A percentile compares a stretch with the other conserved stretches of the same genome.
These are phyloP conservation scores for Grigorovia yakushimaensis DNA, from an alignment of 805 yeast species.

Conservation along the genomic window DNA sequence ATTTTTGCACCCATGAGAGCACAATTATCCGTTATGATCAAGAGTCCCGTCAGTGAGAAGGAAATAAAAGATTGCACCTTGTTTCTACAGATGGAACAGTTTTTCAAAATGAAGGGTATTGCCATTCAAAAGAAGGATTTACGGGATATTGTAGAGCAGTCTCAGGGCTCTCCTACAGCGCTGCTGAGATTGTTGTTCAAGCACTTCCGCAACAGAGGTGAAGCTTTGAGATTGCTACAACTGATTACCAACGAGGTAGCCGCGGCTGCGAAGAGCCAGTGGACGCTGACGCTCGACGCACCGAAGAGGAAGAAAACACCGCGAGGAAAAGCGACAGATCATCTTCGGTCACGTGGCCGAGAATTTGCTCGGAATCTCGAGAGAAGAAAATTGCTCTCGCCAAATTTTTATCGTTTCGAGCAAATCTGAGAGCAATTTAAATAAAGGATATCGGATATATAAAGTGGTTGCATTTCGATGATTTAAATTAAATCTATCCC, in stretches of 20 bases:
- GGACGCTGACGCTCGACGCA: background rate
- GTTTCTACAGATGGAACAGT: conserved; percentile 34
- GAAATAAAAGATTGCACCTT: conserved; percentile 31
- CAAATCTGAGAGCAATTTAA: background rate
- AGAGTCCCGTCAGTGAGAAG: conserved; percentile 29
- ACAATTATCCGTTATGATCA: conserved; percentile 35
- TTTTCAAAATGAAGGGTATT: conserved; percentile 39
- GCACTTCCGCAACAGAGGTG: conserved; percentile 35
- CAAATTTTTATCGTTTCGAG: background rate
- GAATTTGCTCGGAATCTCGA: background rate
- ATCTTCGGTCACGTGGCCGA: background rate
- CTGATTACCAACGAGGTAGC: conserved; percentile 28
- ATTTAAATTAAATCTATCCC: too few species aligned
- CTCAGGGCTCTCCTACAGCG: conserved; percentile 31
- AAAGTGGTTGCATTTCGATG: background rate
- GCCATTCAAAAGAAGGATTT: conserved; percentile 35
- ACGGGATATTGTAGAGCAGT: conserved; percentile 29
- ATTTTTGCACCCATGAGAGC: conserved; percentile 31
- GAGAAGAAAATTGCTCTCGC: conserved; percentile 2
- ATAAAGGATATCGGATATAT: background rate
- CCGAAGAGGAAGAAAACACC: background rate
- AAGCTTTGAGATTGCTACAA: conserved; percentile 29
- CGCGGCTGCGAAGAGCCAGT: background rate
- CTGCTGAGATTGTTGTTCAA: conserved; percentile 35
- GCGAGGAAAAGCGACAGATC: background rate